Percentiles rank a stretch among this genome's conserved stretches.
These are phyloP conservation scores for Penicillium sp. DNA, from an alignment of 2,329 filamentous ascomycete genomes.

Conservation along the genomic window DNA sequence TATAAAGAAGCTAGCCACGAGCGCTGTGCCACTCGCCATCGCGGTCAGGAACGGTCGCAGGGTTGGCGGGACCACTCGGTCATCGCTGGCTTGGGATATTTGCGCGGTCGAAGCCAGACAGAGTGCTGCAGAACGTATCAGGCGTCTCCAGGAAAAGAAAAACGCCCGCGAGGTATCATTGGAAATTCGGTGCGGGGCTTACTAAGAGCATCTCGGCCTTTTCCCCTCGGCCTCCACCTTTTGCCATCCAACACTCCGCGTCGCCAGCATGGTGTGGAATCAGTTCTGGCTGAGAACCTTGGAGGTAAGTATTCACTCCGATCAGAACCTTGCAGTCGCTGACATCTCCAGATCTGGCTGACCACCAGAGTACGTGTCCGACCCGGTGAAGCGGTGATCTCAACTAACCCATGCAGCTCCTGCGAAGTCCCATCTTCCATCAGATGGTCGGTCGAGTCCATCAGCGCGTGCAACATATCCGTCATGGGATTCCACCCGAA, in stretches of 20 bases:
- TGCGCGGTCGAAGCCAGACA: not conserved
- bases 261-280: constrained; percentile 25
- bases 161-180: not conserved
- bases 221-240: not conserved
- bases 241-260: not conserved
- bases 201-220: constrained; percentile 8
- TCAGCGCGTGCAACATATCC: constrained; percentile 41
- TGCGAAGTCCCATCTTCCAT: constrained; percentile 45
- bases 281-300: constrained; percentile 32
- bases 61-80: constrained; percentile 7
- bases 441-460: constrained; percentile 44
- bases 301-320: constrained; percentile 30
- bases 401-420: constrained; percentile 32
- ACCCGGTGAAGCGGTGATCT: not conserved
- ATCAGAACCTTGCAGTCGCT: constrained; percentile 12
- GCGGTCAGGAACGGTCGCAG: constrained; percentile 12
- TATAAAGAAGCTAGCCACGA: constrained; percentile 16
- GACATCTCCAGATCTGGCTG: constrained; percentile 34
- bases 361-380: constrained; percentile 34
- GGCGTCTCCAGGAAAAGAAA: not conserved
- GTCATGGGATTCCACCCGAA: constrained; percentile 43
- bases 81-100: constrained; percentile 10
- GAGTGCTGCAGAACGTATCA: not conserved
- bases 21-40: constrained; percentile 24
- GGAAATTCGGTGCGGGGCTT: constrained; percentile 13